Base-by-base conservation (phyloP, 2,329 filamentous ascomycete genomes). In the Penicillium sp. region DNA sequence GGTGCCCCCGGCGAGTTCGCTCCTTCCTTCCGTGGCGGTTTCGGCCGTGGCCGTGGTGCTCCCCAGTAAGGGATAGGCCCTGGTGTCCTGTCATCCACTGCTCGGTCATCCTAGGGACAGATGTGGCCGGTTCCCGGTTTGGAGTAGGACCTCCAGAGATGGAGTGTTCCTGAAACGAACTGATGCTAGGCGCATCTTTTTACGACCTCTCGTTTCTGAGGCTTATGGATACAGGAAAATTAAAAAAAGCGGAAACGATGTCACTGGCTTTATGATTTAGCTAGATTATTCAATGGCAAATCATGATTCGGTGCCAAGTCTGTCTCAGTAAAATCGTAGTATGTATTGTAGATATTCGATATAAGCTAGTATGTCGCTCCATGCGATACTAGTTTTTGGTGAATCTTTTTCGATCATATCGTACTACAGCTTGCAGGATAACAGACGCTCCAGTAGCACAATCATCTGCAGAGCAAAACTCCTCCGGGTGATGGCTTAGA, bases 1-100 rank as follows among this genome's bases (percentile, higher is more conserved):
- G 90, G 88, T 84, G 90, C 91, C 78, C 90, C 91, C 75, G 90
- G 90, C 82, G 90, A 92, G 81, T 96, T 95, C 80, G 88, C 89
- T 82, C 92, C 92, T 77, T 87, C 89, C 79, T 96, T 96, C 89
- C 90, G 90, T 85, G 89, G 90, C 84, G 90, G 90, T 75, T 90
- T 89, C 78, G 92, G 91, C 78, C 90, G 91, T 87, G 91, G 91
- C 80, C 89, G 90, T 75, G 87, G 81, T 22, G 35, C 49, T 74
- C 84, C 89, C 81, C 86, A 89, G 71, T 76, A 67, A 67, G 60
- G 55, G 75, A 62, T 68, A 71, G 57, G 59, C 60, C 62, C 62
- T 70, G 65, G 67, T 63, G 60, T 67, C 62, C 57, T 65, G 63
- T 68, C 66, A 64, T 59, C 62, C 64, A 57, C 52, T 66, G 58